Base-by-base conservation (phyloP, 2,329 filamentous ascomycete genomes). In the Monosporascus sp. region DNA sequence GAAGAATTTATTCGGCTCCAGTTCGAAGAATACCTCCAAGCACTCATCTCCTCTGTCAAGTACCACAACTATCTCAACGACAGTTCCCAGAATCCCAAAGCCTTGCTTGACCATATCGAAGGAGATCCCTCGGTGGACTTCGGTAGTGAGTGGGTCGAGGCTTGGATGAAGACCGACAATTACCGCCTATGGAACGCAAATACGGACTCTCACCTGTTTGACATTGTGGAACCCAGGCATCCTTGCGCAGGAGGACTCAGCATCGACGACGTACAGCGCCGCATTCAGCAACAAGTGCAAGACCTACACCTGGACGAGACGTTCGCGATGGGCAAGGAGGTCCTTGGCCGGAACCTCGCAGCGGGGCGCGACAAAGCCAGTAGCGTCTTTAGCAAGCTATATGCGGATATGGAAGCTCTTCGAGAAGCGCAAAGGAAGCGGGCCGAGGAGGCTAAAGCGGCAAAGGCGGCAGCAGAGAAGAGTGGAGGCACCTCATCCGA, bases 1-100 rank as follows among this genome's bases (percentile, higher is more conserved):
- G 94, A 99, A 73, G 94, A 97, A 68, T 97, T 97, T 66, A 99
- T 99, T 63, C 85, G 94, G 31, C 83, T 97, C 41, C 93, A 97
- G 65, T 99, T 99, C 58, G 94, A 99, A 72, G 92, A 97, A 65
- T 99, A 99, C 67, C 81, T 99, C 6, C 81, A 97, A 24, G 90
- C 91, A 0, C 80, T 99, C 57, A 83, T 97, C 44, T 90, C 92
- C 0, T 85, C 90, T 0, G 88, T 92, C 61, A 97, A 97, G 69
- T 97, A 96, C 68, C 91, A 91, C 70, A 85, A 84, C 64, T 87
- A 87, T 65, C 75, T 86, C 26, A 69, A 71, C 19, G 71, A 73
- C 53, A 74, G 84, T 57, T 70, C 73, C 6, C 71, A 78, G 52
- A 80, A 88, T 60, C 76, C 86, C 6, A 84, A 81, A 59, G 78